These are phyloP conservation scores for Coemansia sp. DNA, from an alignment of 192 early-diverging fungal genomes.

Conservation along the genomic window DNA sequence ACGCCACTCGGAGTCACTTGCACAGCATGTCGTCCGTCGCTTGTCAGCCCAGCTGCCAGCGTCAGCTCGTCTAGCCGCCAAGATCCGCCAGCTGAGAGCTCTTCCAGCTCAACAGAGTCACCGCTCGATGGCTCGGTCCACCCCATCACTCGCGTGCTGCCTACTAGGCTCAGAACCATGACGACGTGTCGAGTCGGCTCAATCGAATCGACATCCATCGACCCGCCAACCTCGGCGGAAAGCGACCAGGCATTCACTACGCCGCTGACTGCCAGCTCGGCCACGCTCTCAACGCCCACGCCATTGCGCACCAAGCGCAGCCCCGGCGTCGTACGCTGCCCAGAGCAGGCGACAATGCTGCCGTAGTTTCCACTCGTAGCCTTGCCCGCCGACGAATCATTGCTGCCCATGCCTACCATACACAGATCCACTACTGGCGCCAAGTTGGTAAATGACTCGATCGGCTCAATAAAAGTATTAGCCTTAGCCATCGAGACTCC, in stretches of 20 bases:
- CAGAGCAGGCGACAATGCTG: conserved; percentile 89
- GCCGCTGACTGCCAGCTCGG: conserved; percentile 64
- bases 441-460: conserved; percentile 72
- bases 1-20: conserved; percentile 66
- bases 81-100: conserved; percentile 55
- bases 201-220: conserved; percentile 20
- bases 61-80: conserved; percentile 40
- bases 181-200: conserved; percentile 14
- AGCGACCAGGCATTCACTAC: conserved; percentile 78
- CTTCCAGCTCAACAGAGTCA: conserved; percentile 51
- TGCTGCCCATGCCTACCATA: conserved; percentile 72
- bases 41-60: conserved; percentile 25
- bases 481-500: neutral
- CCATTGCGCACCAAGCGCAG: conserved; percentile 88
- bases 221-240: conserved; percentile 19
- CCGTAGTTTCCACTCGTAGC: conserved; percentile 22
- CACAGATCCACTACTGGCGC: conserved; percentile 88
- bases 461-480: conserved; percentile 61
- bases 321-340: conserved; percentile 70
- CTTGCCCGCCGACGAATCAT: conserved; percentile 58
- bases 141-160: conserved; percentile 33
- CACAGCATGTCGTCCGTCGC: conserved; percentile 34
- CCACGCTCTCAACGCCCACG: conserved; percentile 78
- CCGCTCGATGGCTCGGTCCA: conserved; percentile 40
- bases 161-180: conserved; percentile 30